Evolutionary conservation across 768 basidiomycete genomes (phyloP).

Genomic region (Sporobolomyces phaffii): DNA sequence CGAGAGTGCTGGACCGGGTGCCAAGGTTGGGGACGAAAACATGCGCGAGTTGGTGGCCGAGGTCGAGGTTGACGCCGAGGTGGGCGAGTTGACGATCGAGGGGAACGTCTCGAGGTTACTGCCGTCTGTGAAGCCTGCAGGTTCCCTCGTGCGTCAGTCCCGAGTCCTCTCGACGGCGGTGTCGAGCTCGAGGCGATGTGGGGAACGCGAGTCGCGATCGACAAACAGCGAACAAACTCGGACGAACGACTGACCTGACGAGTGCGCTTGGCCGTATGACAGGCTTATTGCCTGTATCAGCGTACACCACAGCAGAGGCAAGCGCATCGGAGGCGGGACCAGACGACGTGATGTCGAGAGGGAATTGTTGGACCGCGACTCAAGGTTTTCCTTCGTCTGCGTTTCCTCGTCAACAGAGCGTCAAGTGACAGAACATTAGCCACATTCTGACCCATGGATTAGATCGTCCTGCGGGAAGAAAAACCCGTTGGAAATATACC

Average conservation of each 20-base stretch:
- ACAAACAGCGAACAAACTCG: too few relatives aligned
- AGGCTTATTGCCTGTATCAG: neutral
- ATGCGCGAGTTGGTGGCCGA: neutral
- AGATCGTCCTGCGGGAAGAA: too few relatives aligned
- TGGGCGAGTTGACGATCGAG: slow-evolving; percentile 5
- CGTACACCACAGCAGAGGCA: neutral
- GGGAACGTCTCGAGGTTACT: slow-evolving; percentile 33
- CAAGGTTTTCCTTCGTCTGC: neutral
- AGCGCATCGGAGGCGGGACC: too few relatives aligned
- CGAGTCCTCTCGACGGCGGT: neutral
- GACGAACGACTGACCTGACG: neutral
- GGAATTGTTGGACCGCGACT: too few relatives aligned
- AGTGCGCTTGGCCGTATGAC: neutral
- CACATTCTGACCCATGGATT: too few relatives aligned
- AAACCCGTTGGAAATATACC: too few relatives aligned
- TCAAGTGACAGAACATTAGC: too few relatives aligned
- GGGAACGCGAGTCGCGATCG: too few relatives aligned
- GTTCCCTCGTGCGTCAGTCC: neutral
- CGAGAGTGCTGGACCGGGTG: slow-evolving; percentile 13
- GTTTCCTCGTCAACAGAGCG: too few relatives aligned
- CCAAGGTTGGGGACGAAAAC: slow-evolving; percentile 1
- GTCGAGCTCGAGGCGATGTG: neutral
- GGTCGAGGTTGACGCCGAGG: neutral
- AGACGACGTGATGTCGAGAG: too few relatives aligned
- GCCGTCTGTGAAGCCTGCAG: neutral